Base-by-base conservation (phyloP, 495 filamentous ascomycete genomes). In the Penicillium tannophilum region DNA sequence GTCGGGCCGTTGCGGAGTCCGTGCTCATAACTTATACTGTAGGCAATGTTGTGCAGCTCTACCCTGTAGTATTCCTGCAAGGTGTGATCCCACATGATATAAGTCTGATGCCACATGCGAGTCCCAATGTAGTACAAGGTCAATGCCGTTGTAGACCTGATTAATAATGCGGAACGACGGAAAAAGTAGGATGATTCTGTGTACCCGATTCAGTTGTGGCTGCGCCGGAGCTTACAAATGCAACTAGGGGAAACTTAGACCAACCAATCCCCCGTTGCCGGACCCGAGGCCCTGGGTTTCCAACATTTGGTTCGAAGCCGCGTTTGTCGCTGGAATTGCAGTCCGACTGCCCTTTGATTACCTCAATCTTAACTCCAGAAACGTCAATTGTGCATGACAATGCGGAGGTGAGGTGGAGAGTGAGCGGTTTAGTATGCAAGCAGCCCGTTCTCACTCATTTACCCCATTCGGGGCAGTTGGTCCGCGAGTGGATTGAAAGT, bases 241-340 rank as follows among this genome's bases (percentile, higher is more conserved):
- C 39, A 41, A 28, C 1, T 28, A 28, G 28, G 23, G 52, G 14
- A 30, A 17, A 14, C n/a, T 31, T n/a, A 31, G 26, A 4, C 1
- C 16, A 28, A 23, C 54, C 54, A 57, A 55, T 55, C 41, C 47
- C 12, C 28, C 36, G 41, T 9, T 45, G 42, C 53, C 39, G 42
- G 52, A 55, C 39, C 26, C 53, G 26, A 43, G 28, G 43, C 20
- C 36, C 23, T 26, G 26, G 14, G 36, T 39, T 53, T 20, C 23
- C 3, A 42, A 41, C 17, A 44, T 42, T 54, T 54, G 20, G 26
- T 17, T 41, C 50, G 20, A 35, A 60, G 57, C 57, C 61, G 61
- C 57, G 57, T 47, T 60, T 63, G 44, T 60, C 61, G 61, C 61
- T 60, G 44, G 10, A 51, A 56, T 43, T 49, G 0, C 42, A 33